Percentiles rank a stretch among this genome's conserved stretches.
phyloP scores from a whole-genome alignment of 1,284 basidiomycete species.

The Sporisorium exsertum region DNA sequence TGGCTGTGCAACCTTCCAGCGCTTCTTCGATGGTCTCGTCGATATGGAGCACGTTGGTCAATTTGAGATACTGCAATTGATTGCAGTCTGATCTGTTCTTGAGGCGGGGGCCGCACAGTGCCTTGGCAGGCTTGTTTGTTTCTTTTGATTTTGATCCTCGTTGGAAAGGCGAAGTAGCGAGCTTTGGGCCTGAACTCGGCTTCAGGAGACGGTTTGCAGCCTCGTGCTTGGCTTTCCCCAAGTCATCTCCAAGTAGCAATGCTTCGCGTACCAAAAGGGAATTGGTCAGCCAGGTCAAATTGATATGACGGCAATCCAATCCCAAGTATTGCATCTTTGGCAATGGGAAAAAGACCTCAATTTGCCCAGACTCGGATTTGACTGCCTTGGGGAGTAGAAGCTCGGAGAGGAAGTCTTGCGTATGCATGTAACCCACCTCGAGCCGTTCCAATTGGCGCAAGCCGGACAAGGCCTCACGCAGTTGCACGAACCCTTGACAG shows the following conservation, averaged over 20 bases:
- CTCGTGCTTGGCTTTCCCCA: not conserved
- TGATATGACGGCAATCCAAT: not conserved
- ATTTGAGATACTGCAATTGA: not conserved
- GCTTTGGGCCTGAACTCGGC: not conserved
- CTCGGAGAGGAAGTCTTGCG: not conserved
- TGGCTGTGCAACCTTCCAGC: not conserved
- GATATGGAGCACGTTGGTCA: not conserved
- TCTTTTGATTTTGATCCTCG: not conserved
- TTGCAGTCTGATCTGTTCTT: not conserved
- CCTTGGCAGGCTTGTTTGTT: too few species aligned
- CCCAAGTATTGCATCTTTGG: not conserved
- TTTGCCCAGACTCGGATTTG: not conserved
- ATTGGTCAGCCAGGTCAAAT: not conserved
- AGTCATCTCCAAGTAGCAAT: not conserved
- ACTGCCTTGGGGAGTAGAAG: not conserved
- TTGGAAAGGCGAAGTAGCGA: constrained; percentile 2
- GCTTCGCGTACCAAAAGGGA: not conserved
- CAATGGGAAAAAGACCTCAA: not conserved
- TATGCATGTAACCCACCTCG: not conserved
- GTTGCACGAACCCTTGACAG: not conserved
- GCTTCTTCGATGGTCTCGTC: not conserved
- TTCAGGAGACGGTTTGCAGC: not conserved
- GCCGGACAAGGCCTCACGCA: constrained; percentile 2
- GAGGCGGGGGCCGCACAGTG: not conserved
- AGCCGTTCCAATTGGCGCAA: constrained; percentile 2